A percentile compares a stretch with the other conserved stretches of the same genome.
phyloP scores from a whole-genome alignment of 768 basidiomycete genomes.

The Podaxis rugospora region DNA sequence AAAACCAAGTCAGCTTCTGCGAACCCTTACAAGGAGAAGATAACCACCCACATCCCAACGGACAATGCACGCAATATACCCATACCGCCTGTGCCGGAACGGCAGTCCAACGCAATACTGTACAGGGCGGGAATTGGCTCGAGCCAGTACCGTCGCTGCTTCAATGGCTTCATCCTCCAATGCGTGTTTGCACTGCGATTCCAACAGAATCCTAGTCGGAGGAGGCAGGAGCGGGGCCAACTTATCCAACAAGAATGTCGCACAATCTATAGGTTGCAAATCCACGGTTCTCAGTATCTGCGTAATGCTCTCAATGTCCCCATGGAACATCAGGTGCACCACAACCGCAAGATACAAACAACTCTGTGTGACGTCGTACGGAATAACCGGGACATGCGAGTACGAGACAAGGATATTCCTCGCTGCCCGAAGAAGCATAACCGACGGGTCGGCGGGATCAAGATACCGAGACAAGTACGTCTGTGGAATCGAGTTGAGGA shows the following conservation, averaged over 20 bases:
- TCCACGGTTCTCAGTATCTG: constrained; percentile 28
- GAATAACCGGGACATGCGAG: constrained; percentile 14
- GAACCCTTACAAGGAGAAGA: not conserved
- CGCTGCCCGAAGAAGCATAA: constrained; percentile 18
- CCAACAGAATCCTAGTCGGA: constrained; percentile 21
- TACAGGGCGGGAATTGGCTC: constrained; percentile 14
- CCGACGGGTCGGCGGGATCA: constrained; percentile 9
- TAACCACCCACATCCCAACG: constrained; percentile 43
- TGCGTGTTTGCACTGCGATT: constrained; percentile 24
- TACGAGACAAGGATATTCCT: constrained; percentile 21
- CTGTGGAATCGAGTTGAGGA: constrained; percentile 9
- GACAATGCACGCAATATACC: constrained; percentile 39
- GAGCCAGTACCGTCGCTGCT: constrained; percentile 8
- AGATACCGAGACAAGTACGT: constrained; percentile 8
- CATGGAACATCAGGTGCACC: constrained; percentile 32
- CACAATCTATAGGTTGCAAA: constrained; percentile 37
- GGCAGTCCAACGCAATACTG: constrained; percentile 47
- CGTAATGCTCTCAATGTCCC: constrained; percentile 25
- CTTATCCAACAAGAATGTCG: constrained; percentile 34
- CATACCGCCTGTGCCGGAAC: constrained; percentile 34
- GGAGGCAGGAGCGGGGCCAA: constrained; percentile 29
- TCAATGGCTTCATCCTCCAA: constrained; percentile 26
- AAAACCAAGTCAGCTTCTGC: not conserved
- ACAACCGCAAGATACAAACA: constrained; percentile 29
- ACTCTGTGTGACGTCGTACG: constrained; percentile 23